A percentile compares a stretch with the other conserved stretches of the same genome.
Conservation (phyloP, 2,329 filamentous ascomycete genomes). For the Colletotrichum simmondsii region DNA sequence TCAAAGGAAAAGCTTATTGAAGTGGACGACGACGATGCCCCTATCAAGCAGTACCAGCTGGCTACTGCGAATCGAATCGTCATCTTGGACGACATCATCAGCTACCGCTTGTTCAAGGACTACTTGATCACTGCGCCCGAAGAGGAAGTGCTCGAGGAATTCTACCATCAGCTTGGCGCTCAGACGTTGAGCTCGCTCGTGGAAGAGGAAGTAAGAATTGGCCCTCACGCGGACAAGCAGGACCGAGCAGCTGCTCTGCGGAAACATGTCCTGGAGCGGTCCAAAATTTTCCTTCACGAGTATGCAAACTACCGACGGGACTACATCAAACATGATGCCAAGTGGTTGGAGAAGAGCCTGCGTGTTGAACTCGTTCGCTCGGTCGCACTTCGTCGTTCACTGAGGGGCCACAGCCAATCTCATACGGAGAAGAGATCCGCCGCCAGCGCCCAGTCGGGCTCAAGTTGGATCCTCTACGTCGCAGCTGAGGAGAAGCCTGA, state of each 20-base stretch:
- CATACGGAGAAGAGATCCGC: slow-evolving; percentile 82
- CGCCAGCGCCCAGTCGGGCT: slow-evolving; percentile 66
- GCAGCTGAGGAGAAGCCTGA: slow-evolving; percentile 76
- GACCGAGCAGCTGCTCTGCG: slow-evolving; percentile 75
- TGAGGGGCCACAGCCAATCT: slow-evolving; percentile 75
- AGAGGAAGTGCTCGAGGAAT: slow-evolving; percentile 85
- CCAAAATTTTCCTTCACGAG: slow-evolving; percentile 89
- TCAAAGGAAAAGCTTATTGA: slow-evolving; percentile 59
- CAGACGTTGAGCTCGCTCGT: slow-evolving; percentile 81
- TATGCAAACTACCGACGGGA: slow-evolving; percentile 76
- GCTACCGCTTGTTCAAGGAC: slow-evolving; percentile 88
- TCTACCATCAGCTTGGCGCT: slow-evolving; percentile 86
- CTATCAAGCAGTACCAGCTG: slow-evolving; percentile 83
- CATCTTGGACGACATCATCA: slow-evolving; percentile 88
- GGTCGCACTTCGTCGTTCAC: slow-evolving; percentile 80
- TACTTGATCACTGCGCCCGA: slow-evolving; percentile 87
- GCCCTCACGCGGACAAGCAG: slow-evolving; percentile 73
- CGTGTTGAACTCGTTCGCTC: slow-evolving; percentile 81
- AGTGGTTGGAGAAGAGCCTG: slow-evolving; percentile 91
- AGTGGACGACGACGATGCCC: slow-evolving; percentile 69
- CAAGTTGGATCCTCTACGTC: slow-evolving; percentile 78
- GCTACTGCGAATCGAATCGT: slow-evolving; percentile 78
- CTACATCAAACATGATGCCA: slow-evolving; percentile 84
- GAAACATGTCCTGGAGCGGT: slow-evolving; percentile 86
- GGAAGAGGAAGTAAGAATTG: slow-evolving; percentile 80